Percentiles rank a stretch among this genome's conserved stretches.
These are phyloP conservation scores for Nymphaea thermarum DNA, from an alignment of 164 flowering plant genomes.

Conservation along the genomic window DNA sequence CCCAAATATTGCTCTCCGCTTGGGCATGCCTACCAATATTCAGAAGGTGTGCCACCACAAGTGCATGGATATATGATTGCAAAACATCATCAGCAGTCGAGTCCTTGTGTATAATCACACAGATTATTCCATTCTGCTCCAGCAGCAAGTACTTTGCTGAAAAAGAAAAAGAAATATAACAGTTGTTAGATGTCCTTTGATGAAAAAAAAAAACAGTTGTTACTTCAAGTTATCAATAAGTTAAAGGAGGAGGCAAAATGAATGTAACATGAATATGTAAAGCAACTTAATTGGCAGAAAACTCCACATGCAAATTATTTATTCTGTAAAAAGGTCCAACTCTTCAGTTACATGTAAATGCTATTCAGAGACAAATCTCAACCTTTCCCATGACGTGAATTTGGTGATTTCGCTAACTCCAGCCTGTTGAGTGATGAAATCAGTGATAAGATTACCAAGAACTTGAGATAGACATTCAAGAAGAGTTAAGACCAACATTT, in stretches of 20 bases:
- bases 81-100: slow-evolving; percentile 60
- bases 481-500: slow-evolving; percentile 46
- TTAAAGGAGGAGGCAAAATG: neutral
- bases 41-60: slow-evolving; percentile 40
- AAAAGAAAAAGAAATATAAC: slow-evolving; percentile 7
- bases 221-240: neutral
- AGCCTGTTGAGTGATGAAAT: slow-evolving; percentile 27
- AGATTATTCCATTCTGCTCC: slow-evolving; percentile 38
- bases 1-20: slow-evolving; percentile 66
- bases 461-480: slow-evolving; percentile 4
- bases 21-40: slow-evolving; percentile 20
- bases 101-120: slow-evolving; percentile 50
- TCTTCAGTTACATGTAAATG: neutral
- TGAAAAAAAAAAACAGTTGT: neutral
- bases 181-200: neutral
- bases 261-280: neutral
- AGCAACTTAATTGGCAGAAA: neutral
- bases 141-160: slow-evolving; percentile 59
- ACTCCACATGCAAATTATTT: neutral
- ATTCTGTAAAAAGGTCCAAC: neutral
- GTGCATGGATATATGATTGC: slow-evolving; percentile 76
- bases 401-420: slow-evolving; percentile 35
- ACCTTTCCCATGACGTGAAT: slow-evolving; percentile 63
- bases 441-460: neutral
- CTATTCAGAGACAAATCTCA: neutral